Evolutionary conservation across 371 early-diverging fungal species (phyloP).

Genomic region (Basidiobolus meristosporus): DNA sequence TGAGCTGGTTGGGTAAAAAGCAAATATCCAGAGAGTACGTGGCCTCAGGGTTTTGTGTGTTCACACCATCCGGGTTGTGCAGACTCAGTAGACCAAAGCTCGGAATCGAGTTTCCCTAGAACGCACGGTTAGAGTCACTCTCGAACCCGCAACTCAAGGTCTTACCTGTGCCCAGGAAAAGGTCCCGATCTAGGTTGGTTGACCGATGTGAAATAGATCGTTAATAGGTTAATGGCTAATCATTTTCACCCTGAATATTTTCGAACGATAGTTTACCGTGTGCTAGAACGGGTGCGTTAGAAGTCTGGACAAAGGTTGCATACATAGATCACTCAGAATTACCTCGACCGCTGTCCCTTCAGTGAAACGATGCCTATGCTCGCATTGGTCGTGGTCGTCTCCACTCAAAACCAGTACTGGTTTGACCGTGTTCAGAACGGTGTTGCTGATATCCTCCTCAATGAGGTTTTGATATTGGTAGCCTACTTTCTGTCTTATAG

Average conservation of each 20-base stretch:
- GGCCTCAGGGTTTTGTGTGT: neutral
- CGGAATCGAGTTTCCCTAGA: slow-evolving; percentile 5
- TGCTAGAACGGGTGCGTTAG: slow-evolving; percentile 4
- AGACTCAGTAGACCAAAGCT: slow-evolving; percentile 4
- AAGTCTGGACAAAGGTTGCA: slow-evolving; percentile 18
- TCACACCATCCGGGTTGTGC: slow-evolving; percentile 3
- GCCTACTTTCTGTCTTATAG: slow-evolving; percentile 28
- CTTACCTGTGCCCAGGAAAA: neutral
- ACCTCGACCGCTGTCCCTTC: neutral
- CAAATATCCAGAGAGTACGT: neutral
- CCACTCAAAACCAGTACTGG: slow-evolving; percentile 67
- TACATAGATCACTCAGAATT: neutral
- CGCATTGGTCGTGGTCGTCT: slow-evolving; percentile 87
- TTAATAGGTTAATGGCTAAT: neutral
- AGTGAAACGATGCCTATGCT: slow-evolving; percentile 14
- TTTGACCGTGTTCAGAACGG: slow-evolving; percentile 32
- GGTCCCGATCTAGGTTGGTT: neutral
- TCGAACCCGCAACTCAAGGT: neutral
- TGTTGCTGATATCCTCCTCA: slow-evolving; percentile 16
- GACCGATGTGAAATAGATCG: neutral
- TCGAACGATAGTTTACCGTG: neutral
- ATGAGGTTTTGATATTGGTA: slow-evolving; percentile 80
- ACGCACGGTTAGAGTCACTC: neutral
- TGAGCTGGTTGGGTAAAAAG: neutral
- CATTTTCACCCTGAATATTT: neutral